These are phyloP conservation scores for Triticum monococcum DNA, from an alignment of 176 grass and related monocot species.

Conservation along the genomic window DNA sequence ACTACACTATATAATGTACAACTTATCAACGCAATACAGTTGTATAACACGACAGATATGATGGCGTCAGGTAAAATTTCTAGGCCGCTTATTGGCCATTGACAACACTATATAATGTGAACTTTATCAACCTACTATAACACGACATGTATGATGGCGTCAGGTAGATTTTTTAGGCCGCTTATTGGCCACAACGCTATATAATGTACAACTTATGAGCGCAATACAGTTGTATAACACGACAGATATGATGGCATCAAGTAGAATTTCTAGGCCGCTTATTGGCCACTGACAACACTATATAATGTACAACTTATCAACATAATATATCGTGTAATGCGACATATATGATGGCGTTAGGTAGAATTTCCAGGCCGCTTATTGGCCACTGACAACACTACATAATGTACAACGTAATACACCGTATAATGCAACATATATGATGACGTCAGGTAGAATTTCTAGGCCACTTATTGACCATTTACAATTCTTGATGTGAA, in stretches of 20 bases:
- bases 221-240: not conserved
- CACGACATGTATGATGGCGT: not conserved
- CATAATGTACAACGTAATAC: too few relatives aligned
- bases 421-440: too few relatives aligned
- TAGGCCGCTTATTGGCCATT: not conserved
- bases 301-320: too few relatives aligned
- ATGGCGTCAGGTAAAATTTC: not conserved
- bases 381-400: too few relatives aligned
- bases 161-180: not conserved
- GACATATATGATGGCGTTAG: not conserved
- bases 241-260: not conserved
- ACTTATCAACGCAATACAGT: too few relatives aligned
- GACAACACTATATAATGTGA: too few relatives aligned
- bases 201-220: not conserved
- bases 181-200: not conserved
- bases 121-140: too few relatives aligned
- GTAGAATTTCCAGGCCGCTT: too few relatives aligned
- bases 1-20: not conserved
- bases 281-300: not conserved
- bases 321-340: not conserved
- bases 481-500: too few relatives aligned
- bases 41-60: not conserved
- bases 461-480: too few relatives aligned
- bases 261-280: not conserved
- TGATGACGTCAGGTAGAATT: too few relatives aligned